phyloP scores from a whole-genome alignment of 495 filamentous ascomycete genomes.

The Aspergillus diversus region DNA sequence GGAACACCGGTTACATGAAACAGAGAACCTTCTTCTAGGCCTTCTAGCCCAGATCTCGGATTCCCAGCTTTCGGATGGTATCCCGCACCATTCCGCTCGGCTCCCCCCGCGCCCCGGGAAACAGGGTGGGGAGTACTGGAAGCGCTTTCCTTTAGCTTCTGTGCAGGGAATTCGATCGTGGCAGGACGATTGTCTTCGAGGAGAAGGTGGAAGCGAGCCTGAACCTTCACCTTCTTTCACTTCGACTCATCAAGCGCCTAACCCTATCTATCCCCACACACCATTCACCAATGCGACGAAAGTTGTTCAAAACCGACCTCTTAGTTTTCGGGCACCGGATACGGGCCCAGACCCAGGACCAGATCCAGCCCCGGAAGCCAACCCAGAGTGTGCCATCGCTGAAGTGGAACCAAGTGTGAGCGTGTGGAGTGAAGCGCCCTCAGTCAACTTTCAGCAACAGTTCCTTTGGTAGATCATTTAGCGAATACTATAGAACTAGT shows the following conservation, averaged over 20 bases:
- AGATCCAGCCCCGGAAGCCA: constrained; percentile 1
- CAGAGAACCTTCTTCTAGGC: constrained; percentile 38
- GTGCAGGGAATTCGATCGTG: constrained; percentile 39
- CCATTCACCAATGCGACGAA: not conserved
- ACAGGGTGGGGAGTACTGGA: constrained; percentile 42
- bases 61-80: constrained; percentile 29
- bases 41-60: constrained; percentile 38
- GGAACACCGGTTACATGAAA: constrained; percentile 43
- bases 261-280: not conserved
- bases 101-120: constrained; percentile 32
- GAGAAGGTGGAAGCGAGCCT: not conserved
- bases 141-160: constrained; percentile 38
- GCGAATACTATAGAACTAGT: not conserved
- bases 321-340: not conserved
- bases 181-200: constrained; percentile 34
- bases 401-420: constrained; percentile 21
- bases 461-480: constrained; percentile 39
- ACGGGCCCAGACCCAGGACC: constrained; percentile 8
- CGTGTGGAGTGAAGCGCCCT: constrained; percentile 40
- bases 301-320: not conserved
- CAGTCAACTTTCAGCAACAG: constrained; percentile 39
- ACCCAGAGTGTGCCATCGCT: not conserved
- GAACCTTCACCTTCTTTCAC: not conserved
- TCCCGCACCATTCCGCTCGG: constrained; percentile 17
- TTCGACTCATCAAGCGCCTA: not conserved